Conservation (phyloP, 768 basidiomycete genomes). For the Mrakia gelida region DNA sequence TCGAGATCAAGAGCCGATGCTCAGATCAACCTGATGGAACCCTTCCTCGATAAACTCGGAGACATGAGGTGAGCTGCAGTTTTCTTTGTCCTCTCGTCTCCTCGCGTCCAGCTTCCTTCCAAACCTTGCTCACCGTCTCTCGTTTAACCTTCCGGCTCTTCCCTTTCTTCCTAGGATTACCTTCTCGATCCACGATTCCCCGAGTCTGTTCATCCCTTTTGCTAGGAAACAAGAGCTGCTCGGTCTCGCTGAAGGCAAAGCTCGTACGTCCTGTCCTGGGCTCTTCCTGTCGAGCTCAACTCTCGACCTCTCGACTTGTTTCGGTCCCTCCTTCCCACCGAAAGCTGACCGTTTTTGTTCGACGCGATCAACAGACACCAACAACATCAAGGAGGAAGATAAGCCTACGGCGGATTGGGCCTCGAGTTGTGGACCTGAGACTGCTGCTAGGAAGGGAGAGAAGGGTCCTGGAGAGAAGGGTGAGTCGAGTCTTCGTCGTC, state of each 20-base stretch:
- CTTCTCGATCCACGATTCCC: conserved; percentile 46
- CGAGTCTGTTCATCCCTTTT: conserved; percentile 43
- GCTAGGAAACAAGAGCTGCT: conserved; percentile 41
- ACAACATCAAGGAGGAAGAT: conserved; percentile 41
- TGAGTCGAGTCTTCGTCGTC: not conserved
- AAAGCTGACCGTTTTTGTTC: not conserved
- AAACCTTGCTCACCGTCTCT: not conserved
- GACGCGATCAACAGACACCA: conserved; percentile 35
- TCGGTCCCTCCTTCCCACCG: not conserved
- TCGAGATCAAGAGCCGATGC: conserved; percentile 44
- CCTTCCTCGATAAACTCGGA: conserved; percentile 40
- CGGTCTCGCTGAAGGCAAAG: conserved; percentile 37
- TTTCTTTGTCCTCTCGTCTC: not conserved
- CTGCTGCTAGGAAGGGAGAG: conserved; percentile 37
- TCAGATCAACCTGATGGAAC: conserved; percentile 47
- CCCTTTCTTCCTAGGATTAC: conserved; percentile 40
- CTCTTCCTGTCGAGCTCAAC: not conserved
- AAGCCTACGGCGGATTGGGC: conserved; percentile 40
- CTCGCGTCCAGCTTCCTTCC: not conserved
- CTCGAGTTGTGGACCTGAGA: conserved; percentile 42
- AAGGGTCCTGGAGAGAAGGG: not conserved
- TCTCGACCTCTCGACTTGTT: not conserved
- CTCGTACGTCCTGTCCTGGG: conserved; percentile 21
- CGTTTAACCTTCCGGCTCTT: not conserved
- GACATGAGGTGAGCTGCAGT: conserved; percentile 41